These are phyloP conservation scores for Russula sp. DNA, from an alignment of 768 basidiomycete genomes.

Conservation along the genomic window DNA sequence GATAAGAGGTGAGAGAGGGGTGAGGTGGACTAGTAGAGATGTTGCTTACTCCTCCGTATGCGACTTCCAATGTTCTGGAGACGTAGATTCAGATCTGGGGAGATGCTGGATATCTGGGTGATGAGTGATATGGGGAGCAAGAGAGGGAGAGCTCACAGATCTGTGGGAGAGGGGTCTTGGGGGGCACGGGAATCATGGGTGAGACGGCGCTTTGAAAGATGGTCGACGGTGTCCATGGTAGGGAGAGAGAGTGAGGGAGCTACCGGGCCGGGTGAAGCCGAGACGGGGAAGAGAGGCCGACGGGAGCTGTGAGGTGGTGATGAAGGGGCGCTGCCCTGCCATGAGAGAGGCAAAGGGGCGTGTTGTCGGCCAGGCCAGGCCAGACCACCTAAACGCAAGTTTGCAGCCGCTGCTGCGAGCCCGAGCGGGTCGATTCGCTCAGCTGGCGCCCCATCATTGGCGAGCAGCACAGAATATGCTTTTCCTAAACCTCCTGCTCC, in stretches of 20 bases:
- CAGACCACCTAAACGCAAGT: neutral
- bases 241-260: neutral
- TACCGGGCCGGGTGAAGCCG: neutral
- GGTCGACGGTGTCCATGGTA: neutral
- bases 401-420: constrained; percentile 2
- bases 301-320: neutral
- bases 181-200: constrained; percentile 1
- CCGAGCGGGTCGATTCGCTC: neutral
- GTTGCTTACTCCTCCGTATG: constrained; percentile 50
- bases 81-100: constrained; percentile 44
- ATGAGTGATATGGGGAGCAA: neutral
- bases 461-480: neutral
- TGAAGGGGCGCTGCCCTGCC: neutral
- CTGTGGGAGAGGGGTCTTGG: neutral
- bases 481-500: constrained; percentile 22
- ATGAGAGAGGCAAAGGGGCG: neutral
- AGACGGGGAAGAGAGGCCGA: neutral
- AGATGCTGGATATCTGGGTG: constrained; percentile 28
- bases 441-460: constrained; percentile 3
- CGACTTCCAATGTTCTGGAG: constrained; percentile 53
- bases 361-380: constrained; percentile 6
- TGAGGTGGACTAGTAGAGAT: constrained; percentile 11
- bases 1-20: constrained; percentile 23
- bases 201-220: constrained; percentile 1
- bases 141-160: neutral